Base-by-base conservation (phyloP, 2,329 filamentous ascomycete genomes). In the Ramularia endophylla region DNA sequence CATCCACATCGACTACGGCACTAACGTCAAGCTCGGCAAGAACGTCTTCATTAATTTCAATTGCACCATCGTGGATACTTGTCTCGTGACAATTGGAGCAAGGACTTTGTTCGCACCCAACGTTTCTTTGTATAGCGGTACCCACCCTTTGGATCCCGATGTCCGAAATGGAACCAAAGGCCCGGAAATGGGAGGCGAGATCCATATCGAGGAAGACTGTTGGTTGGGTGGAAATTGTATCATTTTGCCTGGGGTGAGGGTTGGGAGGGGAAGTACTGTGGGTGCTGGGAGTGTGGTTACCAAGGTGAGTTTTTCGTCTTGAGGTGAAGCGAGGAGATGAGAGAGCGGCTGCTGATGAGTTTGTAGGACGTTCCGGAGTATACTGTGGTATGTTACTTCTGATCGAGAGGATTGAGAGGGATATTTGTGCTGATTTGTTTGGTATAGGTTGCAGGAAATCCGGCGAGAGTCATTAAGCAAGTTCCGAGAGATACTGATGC, bases 241-340 rank as follows among this genome's bases (percentile, higher is more conserved):
- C 16, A 76, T 94, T 13, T 67, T 89, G 31, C 80, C 85, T 0
- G 87, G 87, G 0, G 80, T 94, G 17, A 89, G 75, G 1, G 83
- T 94, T 50, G 87, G 88, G 0, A 72, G 74, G 40, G 87, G 87
- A 0, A 73, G 70, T 4, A 85, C 81, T 0, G 73, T 94, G 46
- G 88, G 86, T 1, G 87, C 88, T 1, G 86, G 83, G 1, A 87
- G 82, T 59, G 85, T 94, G 3, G 87, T 94, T 17, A 92, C 85
- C 2, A 92, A 83, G 67, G 73, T 73, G 47, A 36, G 54, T 36
- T 31, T 25, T 25, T 25, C 15, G 36, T 30, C 33, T 30, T 17
- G 2, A 7, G 3, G 20, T 16, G 11, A 20, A n/a, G 5, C 13
- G 17, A 8, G 16, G 8, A 8, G 7, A 27, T 38, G 13, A 19